Base-by-base conservation (phyloP, 495 filamentous ascomycete genomes). In the Podospora conica region DNA sequence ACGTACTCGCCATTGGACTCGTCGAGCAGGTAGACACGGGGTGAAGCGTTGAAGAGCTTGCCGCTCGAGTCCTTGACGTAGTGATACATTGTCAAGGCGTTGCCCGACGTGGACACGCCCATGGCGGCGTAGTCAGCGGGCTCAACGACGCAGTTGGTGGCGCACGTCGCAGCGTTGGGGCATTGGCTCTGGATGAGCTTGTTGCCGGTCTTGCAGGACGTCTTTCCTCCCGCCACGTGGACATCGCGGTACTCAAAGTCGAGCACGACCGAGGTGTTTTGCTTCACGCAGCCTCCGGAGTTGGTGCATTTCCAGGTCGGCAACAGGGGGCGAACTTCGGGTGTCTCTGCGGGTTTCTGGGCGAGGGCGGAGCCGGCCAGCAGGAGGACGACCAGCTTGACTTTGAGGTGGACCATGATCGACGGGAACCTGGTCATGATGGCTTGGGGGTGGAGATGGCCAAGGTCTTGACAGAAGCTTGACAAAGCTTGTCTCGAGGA, bases 1-100 rank as follows among this genome's bases (percentile, higher is more conserved):
- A 88, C 76, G 73, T 91, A 91, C 25, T 71, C 70, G 6, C 70
- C 78, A 3, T 81, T 55, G 61, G n/a, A 76, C 53, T 77, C 75
- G 21, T 79, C 81, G 69, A 90, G 76, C 22, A 90, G 77, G 69
- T 88, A 90, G 21, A 88, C 78, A 69, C 87, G 82, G 31, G 86
- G 87, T 6, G 85, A 86, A n/a, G 86, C 74, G 65, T 85, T 85
- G 62, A 75, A 81, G 62, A 72, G 66, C 58, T 71, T 64, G 20
- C 70, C 70, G 28, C 22, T 24, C 9, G 68, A 69, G 20, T 69
- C 33, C 12, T 81, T 84, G 68, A 86, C 83, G 69, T 87, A 89
- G 75, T 77, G 74, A 71, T 81, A 79, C 63, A 88, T 71, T 15
- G 81, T 83, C 61, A 90, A 69, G 1, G 78, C 71, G 70, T 73